These are phyloP conservation scores for Suillus alpinus DNA, from an alignment of 768 basidiomycete genomes.

Conservation along the genomic window DNA sequence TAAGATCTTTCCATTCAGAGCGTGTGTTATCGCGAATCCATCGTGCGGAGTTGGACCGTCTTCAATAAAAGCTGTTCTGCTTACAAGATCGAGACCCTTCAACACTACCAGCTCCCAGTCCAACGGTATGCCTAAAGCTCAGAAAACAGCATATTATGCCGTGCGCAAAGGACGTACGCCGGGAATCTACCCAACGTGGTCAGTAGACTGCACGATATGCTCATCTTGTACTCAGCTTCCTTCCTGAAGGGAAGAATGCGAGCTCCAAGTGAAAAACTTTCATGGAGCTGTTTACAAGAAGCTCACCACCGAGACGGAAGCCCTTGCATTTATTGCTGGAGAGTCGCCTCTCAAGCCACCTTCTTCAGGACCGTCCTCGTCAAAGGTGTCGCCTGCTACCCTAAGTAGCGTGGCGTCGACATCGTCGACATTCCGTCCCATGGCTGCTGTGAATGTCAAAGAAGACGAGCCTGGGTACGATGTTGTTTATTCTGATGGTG, in stretches of 20 bases:
- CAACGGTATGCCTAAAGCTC: slow-evolving; percentile 33
- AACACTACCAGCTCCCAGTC: not conserved
- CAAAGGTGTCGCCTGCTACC: slow-evolving; percentile 24
- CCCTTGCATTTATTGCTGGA: slow-evolving; percentile 50
- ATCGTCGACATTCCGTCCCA: not conserved
- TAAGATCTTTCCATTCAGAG: not conserved
- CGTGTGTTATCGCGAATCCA: not conserved
- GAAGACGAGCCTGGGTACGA: slow-evolving; percentile 31
- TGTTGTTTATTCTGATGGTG: slow-evolving; percentile 85
- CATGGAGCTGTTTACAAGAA: slow-evolving; percentile 64
- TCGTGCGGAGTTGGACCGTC: not conserved
- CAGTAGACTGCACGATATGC: slow-evolving; percentile 14
- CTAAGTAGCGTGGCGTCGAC: not conserved
- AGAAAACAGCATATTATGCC: slow-evolving; percentile 64
- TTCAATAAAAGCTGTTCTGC: not conserved
- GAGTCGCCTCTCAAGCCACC: slow-evolving; percentile 22
- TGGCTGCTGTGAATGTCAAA: slow-evolving; percentile 1
- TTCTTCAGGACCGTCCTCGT: slow-evolving; percentile 13
- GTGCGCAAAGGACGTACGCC: slow-evolving; percentile 61
- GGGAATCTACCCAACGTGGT: slow-evolving; percentile 77
- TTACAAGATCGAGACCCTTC: not conserved
- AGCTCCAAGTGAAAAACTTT: slow-evolving; percentile 66
- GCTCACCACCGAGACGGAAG: slow-evolving; percentile 54
- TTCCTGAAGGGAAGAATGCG: slow-evolving; percentile 63
- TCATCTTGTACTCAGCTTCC: not conserved